Base-by-base conservation (phyloP, 345 rosid genomes). In the Aurinia saxatilis region DNA sequence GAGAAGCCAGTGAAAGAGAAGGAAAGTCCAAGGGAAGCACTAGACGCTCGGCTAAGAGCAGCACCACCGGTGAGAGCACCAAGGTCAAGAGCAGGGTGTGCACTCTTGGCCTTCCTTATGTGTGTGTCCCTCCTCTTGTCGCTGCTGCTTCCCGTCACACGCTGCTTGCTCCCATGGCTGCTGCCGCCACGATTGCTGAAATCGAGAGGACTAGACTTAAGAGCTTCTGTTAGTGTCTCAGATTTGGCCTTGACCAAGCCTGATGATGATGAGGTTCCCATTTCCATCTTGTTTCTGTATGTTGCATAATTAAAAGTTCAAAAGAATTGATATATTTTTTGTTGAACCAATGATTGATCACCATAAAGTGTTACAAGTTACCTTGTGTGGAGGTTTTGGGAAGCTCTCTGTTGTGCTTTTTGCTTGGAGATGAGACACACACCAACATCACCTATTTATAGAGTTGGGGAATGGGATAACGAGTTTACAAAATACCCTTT, bases 1-100 rank as follows among this genome's bases (percentile, higher is more conserved):
- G 75, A 71, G 84, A 92, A 92, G 54, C 98, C 96, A 9, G 91
- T 89, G 81, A 92, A 92, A 56, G 96, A 87, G 67, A 89, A 89
- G 17, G 98, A 86, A 29, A 92, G 62, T 46, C 95, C 96, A 47
- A 89, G 72, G 80, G 96, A 88, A 45, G 96, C 96, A 49, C 96
- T 92, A 0, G 98, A 85, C 44, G 96, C 96, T 46, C 98, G 78
- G 81, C 93, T 89, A 16, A 92, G 81, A 27, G 95, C 98, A 4
- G 86, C 87, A 6, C 96, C 87, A 56, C 86, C 86, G 71, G 73
- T 81, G 56, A 92, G 58, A 8, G 82, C 83, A 3, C 78, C 86
- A 45, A 83, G 25, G 59, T 89, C 93, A 31, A 79, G 58, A 78
- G 81, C 82, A 56, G 84, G 62, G 37, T 86, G 96, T 13, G 96